Evolutionary conservation across 768 basidiomycete genomes (phyloP).

Genomic region (Lepiota subincarnata): DNA sequence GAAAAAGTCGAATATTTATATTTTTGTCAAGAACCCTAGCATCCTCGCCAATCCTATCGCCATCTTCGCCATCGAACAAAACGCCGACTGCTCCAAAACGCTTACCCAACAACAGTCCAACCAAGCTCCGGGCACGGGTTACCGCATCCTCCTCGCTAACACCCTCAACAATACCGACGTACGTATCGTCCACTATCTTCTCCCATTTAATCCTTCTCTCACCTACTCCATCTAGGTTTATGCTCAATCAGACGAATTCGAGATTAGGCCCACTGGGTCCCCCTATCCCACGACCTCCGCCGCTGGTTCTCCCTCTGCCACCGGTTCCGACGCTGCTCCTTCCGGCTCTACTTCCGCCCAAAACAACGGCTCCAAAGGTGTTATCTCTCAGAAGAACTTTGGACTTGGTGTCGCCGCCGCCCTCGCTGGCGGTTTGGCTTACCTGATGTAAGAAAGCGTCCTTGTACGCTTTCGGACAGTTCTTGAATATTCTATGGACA

Average conservation of each 20-base stretch:
- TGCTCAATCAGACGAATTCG: slow-evolving; percentile 51
- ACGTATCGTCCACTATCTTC: slow-evolving; percentile 21
- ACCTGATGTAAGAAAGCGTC: not conserved
- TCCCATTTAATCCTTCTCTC: not conserved
- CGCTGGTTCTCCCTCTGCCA: slow-evolving; percentile 21
- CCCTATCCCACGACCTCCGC: slow-evolving; percentile 40
- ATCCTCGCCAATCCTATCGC: slow-evolving; percentile 39
- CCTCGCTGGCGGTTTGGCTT: slow-evolving; percentile 7
- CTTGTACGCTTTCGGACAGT: not conserved
- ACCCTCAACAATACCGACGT: slow-evolving; percentile 50
- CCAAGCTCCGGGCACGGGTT: slow-evolving; percentile 41
- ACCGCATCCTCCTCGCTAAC: slow-evolving; percentile 48
- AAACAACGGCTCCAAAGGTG: not conserved
- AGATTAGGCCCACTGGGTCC: slow-evolving; percentile 55
- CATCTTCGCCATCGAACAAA: slow-evolving; percentile 46
- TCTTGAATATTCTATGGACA: slow-evolving; percentile 1
- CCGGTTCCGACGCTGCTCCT: slow-evolving; percentile 22
- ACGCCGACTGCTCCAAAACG: slow-evolving; percentile 55
- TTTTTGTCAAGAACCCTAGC: slow-evolving; percentile 22
- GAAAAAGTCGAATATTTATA: not conserved
- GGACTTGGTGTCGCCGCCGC: slow-evolving; percentile 4
- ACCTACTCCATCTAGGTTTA: slow-evolving; percentile 40
- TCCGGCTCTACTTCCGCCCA: not conserved
- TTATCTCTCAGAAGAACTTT: not conserved
- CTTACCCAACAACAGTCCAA: slow-evolving; percentile 44